A percentile compares a stretch with the other conserved stretches of the same genome.
These are phyloP conservation scores for Ogataea methanolica DNA, from an alignment of 805 yeast species.

Conservation along the genomic window DNA sequence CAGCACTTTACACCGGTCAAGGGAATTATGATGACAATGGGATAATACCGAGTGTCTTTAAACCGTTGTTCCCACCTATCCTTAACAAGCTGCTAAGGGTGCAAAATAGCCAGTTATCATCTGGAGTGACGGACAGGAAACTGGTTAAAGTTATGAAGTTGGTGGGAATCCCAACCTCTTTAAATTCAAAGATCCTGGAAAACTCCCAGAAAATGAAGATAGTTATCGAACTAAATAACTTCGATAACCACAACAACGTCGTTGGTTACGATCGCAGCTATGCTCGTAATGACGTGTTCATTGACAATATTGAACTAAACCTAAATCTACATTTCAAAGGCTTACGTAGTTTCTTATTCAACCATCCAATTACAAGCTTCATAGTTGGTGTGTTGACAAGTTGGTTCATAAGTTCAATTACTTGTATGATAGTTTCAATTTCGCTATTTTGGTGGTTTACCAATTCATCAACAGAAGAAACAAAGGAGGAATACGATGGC, in stretches of 20 bases:
- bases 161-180: no score
- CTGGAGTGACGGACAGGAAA: no score
- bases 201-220: conserved; percentile 14
- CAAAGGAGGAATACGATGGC: no score
- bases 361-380: conserved; percentile 31
- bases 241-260: no score
- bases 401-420: conserved; percentile 32
- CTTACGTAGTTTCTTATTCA: conserved; percentile 35
- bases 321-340: conserved; percentile 38
- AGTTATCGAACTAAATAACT: conserved; percentile 17
- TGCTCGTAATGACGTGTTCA: conserved; percentile 8
- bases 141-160: no score
- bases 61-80: conserved; percentile 12
- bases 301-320: conserved; percentile 13
- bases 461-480: no score
- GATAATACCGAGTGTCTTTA: conserved; percentile 12
- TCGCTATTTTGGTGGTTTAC: conserved; percentile 21
- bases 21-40: not conserved
- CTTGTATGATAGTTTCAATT: conserved; percentile 28
- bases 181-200: no score
- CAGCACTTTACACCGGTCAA: not conserved
- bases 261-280: no score
- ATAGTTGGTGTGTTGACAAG: conserved; percentile 34
- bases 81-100: conserved; percentile 3
- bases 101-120: no score